A percentile compares a stretch with the other conserved stretches of the same genome.
Conservation (phyloP, 2,329 filamentous ascomycete genomes). For the Sordariomycetes sp. region DNA sequence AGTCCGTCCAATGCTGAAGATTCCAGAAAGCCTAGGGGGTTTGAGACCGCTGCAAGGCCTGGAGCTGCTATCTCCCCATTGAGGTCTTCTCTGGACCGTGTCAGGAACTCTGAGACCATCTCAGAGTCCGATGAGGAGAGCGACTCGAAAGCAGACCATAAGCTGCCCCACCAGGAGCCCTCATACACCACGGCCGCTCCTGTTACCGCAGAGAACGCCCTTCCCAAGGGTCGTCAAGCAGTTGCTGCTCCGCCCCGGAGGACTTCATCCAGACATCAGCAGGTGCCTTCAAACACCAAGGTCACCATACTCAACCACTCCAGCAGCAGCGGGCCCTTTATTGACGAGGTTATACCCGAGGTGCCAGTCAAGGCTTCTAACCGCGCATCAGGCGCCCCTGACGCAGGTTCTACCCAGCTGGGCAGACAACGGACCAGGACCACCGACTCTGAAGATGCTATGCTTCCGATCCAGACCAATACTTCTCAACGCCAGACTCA, state of each 20-base stretch:
- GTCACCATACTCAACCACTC: slow-evolving; percentile 21
- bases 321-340: slow-evolving; percentile 17
- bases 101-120: slow-evolving; percentile 24
- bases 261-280: slow-evolving; percentile 10
- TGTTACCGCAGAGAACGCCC: too few species aligned
- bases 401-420: slow-evolving; percentile 20
- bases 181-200: too few species aligned
- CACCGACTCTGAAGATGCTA: slow-evolving; percentile 23
- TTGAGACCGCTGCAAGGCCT: too few species aligned
- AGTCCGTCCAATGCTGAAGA: too few species aligned
- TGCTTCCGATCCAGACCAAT: slow-evolving; percentile 11
- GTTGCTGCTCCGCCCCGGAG: neutral
- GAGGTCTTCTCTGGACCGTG: slow-evolving; percentile 20
- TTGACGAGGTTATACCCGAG: slow-evolving; percentile 21
- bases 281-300: slow-evolving; percentile 18
- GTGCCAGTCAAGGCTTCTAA: slow-evolving; percentile 20
- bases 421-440: slow-evolving; percentile 26
- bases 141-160: too few species aligned
- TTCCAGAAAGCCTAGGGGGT: too few species aligned
- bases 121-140: slow-evolving; percentile 35
- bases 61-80: too few species aligned
- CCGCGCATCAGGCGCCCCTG: neutral
- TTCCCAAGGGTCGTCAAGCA: slow-evolving; percentile 7
- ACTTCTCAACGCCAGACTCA: slow-evolving; percentile 27
- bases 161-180: too few species aligned